Conservation (phyloP, 192 early-diverging fungal genomes). For the Coemansia sp. region DNA sequence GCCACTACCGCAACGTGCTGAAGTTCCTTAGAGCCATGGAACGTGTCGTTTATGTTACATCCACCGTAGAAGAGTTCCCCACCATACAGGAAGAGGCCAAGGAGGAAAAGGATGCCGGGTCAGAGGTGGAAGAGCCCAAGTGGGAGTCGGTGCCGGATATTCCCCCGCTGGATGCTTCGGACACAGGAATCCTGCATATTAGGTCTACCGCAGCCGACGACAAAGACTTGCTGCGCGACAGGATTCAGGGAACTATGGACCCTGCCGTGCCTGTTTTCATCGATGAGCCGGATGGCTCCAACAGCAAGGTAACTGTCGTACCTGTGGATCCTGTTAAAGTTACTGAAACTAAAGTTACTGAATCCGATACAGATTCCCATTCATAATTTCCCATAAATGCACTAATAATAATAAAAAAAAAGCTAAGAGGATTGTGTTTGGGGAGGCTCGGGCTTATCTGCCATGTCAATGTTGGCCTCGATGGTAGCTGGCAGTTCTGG, state of each 20-base stretch:
- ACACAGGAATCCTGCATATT: constrained; percentile 48
- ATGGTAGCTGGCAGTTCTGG: too few relatives aligned
- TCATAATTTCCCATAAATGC: too few relatives aligned
- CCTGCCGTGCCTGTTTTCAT: constrained; percentile 33
- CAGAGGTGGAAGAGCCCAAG: not conserved
- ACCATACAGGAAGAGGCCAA: not conserved
- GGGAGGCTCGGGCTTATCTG: too few relatives aligned
- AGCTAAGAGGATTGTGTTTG: too few relatives aligned
- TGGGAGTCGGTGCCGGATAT: not conserved
- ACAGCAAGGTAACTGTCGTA: constrained; percentile 21
- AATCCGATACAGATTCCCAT: too few relatives aligned
- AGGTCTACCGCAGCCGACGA: constrained; percentile 14
- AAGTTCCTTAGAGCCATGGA: constrained; percentile 51
- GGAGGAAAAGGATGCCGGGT: not conserved
- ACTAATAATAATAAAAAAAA: too few relatives aligned
- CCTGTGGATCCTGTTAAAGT: constrained; percentile 16
- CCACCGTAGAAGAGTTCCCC: constrained; percentile 51
- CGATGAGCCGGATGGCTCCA: constrained; percentile 22
- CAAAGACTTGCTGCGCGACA: constrained; percentile 15
- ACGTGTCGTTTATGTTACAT: constrained; percentile 47
- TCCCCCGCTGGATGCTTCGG: constrained; percentile 45
- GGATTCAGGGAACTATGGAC: constrained; percentile 25
- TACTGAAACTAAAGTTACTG: not conserved
- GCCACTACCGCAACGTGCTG: constrained; percentile 39
- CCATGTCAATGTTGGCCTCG: too few relatives aligned